These are phyloP conservation scores for Rosa lucieae DNA, from an alignment of 306 rosid species.

Conservation along the genomic window DNA sequence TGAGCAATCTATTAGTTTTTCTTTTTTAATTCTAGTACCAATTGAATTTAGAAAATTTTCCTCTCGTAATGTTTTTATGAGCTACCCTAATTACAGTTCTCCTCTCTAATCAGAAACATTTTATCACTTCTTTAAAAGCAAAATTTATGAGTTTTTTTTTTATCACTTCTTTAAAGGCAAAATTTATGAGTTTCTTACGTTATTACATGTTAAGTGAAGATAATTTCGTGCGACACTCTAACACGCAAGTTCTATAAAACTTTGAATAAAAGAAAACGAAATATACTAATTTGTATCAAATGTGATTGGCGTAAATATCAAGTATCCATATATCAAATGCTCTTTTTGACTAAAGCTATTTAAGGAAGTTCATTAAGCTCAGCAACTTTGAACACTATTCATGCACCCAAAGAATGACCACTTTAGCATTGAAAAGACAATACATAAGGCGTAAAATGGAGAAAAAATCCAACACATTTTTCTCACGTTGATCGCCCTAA, in stretches of 20 bases:
- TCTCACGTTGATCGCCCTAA: neutral
- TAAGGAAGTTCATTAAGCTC: neutral
- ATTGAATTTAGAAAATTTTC: no score
- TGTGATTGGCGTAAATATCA: neutral
- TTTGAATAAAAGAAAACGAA: neutral
- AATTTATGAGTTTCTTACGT: no score
- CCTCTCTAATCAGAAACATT: no score
- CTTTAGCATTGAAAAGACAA: neutral
- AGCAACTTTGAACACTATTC: slow-evolving; percentile 5
- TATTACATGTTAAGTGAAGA: no score
- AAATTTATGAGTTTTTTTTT: no score
- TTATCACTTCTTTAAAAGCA: no score
- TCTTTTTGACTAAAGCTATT: neutral
- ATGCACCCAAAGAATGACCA: neutral
- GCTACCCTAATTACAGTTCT: no score
- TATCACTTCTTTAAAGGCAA: no score
- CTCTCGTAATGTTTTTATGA: no score
- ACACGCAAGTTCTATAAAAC: neutral
- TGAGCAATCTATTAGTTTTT: no score
- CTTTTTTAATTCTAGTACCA: no score
- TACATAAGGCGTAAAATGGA: neutral
- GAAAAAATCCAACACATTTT: neutral
- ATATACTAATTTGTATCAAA: neutral
- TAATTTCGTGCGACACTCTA: no score
- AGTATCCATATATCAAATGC: neutral